These are phyloP conservation scores for Pythium plurisporium DNA, from an alignment of 352 stramenopile genomes.

Conservation along the genomic window DNA sequence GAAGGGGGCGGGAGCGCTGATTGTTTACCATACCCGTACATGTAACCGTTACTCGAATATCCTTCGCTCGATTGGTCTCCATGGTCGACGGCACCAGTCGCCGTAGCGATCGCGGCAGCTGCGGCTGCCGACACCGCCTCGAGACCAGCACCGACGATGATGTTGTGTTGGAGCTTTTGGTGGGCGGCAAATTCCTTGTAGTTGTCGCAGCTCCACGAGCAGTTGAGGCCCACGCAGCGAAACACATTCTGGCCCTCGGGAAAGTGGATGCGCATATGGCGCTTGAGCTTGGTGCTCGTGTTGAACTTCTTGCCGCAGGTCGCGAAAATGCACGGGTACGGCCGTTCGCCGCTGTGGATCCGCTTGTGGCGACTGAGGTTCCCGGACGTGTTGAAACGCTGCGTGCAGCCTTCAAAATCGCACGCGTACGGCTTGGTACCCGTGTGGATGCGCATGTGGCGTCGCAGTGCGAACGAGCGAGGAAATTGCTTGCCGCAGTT, in stretches of 20 bases:
- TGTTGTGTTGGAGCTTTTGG: conserved; percentile 71
- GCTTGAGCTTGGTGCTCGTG: conserved; percentile 87
- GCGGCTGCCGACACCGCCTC: conserved; percentile 11
- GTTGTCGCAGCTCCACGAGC: conserved; percentile 68
- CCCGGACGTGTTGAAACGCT: conserved; percentile 85
- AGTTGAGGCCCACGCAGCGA: conserved; percentile 53
- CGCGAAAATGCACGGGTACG: conserved; percentile 74
- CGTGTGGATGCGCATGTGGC: conserved; percentile 84
- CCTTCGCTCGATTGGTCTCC: conserved; percentile 4
- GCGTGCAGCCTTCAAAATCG: conserved; percentile 64
- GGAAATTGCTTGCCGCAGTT: conserved; percentile 85
- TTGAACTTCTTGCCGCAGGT: conserved; percentile 84
- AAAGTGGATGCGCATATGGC: conserved; percentile 87
- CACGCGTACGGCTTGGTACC: conserved; percentile 80
- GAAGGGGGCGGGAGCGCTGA: conserved; percentile 5
- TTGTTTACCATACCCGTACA: conserved; percentile 20
- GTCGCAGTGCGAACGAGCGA: conserved; percentile 72
- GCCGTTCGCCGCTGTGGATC: conserved; percentile 81
- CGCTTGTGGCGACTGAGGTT: conserved; percentile 86
- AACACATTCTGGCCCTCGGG: conserved; percentile 73
- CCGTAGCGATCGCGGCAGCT: neutral
- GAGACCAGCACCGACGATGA: conserved; percentile 45
- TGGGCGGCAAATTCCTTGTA: conserved; percentile 82
- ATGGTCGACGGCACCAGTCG: neutral
- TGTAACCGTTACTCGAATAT: conserved; percentile 12